phyloP scores from a whole-genome alignment of 2,329 filamentous ascomycete genomes.

The Ascochyta lentis region DNA sequence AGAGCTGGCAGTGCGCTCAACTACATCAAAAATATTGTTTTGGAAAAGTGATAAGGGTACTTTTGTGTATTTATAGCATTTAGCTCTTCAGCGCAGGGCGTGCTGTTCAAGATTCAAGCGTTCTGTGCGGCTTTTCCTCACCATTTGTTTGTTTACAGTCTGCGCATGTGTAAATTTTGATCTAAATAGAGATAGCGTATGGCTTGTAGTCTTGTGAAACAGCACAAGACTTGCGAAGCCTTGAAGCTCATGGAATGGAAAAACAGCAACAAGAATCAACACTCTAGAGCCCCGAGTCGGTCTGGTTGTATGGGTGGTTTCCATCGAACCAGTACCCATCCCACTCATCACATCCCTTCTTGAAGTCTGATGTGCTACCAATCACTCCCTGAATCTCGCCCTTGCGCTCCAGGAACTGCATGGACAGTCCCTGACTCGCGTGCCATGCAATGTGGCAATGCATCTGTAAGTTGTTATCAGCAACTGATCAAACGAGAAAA shows the following conservation, averaged over 20 bases:
- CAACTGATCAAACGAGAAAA: background rate
- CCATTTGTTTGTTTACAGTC: no score
- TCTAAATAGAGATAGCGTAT: background rate
- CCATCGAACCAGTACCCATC: conserved; percentile 41
- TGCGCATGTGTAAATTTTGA: no score
- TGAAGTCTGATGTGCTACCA: conserved; percentile 30
- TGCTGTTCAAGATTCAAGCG: no score
- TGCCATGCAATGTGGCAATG: conserved; percentile 48
- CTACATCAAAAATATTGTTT: conserved; percentile 24
- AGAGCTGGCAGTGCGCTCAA: conserved; percentile 49
- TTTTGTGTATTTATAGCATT: no score
- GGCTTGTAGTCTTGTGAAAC: background rate
- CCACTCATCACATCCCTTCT: conserved; percentile 42
- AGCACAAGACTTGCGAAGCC: background rate
- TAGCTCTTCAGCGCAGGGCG: no score
- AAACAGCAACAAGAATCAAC: background rate
- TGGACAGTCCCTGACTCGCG: conserved; percentile 51
- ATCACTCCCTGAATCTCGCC: conserved; percentile 31
- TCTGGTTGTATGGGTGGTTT: conserved; percentile 41
- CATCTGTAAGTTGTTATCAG: conserved; percentile 20
- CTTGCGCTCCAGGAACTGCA: conserved; percentile 60
- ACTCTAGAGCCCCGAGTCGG: conserved; percentile 40
- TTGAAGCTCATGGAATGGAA: background rate
- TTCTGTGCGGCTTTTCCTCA: no score
- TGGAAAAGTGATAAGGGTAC: background rate